Conservation (phyloP, 2,329 filamentous ascomycete genomes). For the Bimuria novae-zelandiae region DNA sequence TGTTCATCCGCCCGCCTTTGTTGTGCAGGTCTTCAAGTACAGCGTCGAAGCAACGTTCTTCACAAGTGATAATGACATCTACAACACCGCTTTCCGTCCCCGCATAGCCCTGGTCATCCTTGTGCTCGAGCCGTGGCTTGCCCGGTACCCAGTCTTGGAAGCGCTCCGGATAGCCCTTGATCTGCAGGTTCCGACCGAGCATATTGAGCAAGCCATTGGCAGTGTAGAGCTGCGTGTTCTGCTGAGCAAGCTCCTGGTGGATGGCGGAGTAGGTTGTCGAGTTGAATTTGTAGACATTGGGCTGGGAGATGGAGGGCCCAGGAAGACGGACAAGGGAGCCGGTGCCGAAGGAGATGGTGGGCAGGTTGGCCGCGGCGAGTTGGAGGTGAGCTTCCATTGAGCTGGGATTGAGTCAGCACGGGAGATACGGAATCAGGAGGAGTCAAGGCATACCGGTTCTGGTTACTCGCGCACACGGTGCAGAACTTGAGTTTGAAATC, state of each 20-base stretch:
- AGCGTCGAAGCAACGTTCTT: constrained; percentile 97
- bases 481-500: constrained; percentile 94
- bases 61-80: constrained; percentile 94
- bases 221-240: constrained; percentile 85
- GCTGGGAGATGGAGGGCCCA: constrained; percentile 86
- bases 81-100: constrained; percentile 89
- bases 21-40: constrained; percentile 91
- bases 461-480: constrained; percentile 98
- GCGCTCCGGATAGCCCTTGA: constrained; percentile 94
- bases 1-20: constrained; percentile 82
- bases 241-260: constrained; percentile 84
- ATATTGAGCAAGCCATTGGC: constrained; percentile 95
- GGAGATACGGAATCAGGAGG: neutral
- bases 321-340: constrained; percentile 92
- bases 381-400: constrained; percentile 99
- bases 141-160: constrained; percentile 98
- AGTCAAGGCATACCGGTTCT: constrained; percentile 74
- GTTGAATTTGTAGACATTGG: constrained; percentile 98
- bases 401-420: constrained; percentile 49
- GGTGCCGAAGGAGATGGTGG: constrained; percentile 97
- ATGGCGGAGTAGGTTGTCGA: constrained; percentile 93
- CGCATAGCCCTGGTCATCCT: constrained; percentile 72
- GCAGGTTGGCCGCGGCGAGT: constrained; percentile 79
- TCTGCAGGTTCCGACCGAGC: constrained; percentile 85
- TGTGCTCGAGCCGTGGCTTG: constrained; percentile 73